Conservation (phyloP, 2,329 filamentous ascomycete species). For the Falciphora oryzae region DNA sequence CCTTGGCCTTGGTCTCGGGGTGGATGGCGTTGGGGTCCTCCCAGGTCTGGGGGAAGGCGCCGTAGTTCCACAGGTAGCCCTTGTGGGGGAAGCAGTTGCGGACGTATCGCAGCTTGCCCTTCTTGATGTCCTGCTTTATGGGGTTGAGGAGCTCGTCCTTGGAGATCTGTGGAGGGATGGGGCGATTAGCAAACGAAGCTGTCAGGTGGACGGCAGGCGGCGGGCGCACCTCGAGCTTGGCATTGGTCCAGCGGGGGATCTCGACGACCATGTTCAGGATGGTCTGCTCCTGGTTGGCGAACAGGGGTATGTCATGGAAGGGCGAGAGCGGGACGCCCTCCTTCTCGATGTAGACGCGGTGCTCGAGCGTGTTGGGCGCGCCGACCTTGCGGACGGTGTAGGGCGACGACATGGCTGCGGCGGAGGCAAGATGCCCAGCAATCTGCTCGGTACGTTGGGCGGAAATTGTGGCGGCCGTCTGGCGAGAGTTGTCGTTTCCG, state of each 20-base stretch:
- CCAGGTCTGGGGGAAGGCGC: constrained; percentile 99
- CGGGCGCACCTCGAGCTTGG: constrained; percentile 86
- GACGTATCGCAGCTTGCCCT: constrained; percentile 98
- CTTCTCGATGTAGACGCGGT: constrained; percentile 97
- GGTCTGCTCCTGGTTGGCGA: constrained; percentile 92
- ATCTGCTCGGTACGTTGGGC: constrained; percentile 47
- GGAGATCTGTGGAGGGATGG: constrained; percentile 64
- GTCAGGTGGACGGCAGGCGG: not conserved
- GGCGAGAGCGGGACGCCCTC: constrained; percentile 90
- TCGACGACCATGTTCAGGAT: constrained; percentile 99
- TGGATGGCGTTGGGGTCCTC: constrained; percentile 95
- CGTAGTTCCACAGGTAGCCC: constrained; percentile 99
- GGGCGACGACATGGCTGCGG: constrained; percentile 46
- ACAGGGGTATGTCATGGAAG: constrained; percentile 98
- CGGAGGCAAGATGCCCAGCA: constrained; percentile 46
- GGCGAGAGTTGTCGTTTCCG: not conserved
- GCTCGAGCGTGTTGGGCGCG: constrained; percentile 87
- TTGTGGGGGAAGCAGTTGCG: constrained; percentile 99
- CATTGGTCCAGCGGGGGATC: constrained; percentile 99
- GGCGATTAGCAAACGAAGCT: not conserved
- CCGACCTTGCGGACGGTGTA: constrained; percentile 85
- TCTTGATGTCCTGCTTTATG: constrained; percentile 99
- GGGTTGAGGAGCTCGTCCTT: constrained; percentile 98
- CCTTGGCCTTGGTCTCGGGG: constrained; percentile 99
- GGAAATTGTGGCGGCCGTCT: constrained; percentile 35